Percentiles rank a stretch among this genome's conserved stretches.
Conservation (phyloP, 345 rosid species). For the Alliaria petiolata region DNA sequence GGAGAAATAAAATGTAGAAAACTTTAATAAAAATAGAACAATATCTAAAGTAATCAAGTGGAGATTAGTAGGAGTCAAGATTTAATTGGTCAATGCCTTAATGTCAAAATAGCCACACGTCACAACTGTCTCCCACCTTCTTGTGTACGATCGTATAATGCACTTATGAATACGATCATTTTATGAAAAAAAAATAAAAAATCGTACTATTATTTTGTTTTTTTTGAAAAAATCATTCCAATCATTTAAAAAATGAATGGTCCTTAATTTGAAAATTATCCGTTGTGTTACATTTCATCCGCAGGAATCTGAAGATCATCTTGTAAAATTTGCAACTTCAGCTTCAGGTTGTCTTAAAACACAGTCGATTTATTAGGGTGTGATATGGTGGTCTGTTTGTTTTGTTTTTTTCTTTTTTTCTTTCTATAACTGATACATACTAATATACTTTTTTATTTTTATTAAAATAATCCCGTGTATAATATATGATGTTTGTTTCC, state of each 20-base stretch:
- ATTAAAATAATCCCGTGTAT: too few species aligned
- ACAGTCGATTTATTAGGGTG: too few species aligned
- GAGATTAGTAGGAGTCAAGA: conserved; percentile 24
- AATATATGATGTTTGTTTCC: too few species aligned
- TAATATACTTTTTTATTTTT: too few species aligned
- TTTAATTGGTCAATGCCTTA: conserved; percentile 27
- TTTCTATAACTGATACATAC: too few species aligned
- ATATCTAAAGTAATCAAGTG: conserved; percentile 29
- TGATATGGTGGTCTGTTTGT: too few species aligned
- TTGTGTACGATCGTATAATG: conserved; percentile 18
- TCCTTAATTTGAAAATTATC: not conserved
- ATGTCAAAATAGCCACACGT: conserved; percentile 19
- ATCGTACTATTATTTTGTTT: not conserved
- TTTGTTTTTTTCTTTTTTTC: too few species aligned
- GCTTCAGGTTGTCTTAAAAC: not conserved
- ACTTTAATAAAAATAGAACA: not conserved
- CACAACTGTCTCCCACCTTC: conserved; percentile 46
- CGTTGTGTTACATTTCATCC: not conserved
- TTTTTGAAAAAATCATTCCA: not conserved
- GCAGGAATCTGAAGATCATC: not conserved
- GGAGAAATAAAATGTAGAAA: not conserved
- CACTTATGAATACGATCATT: conserved; percentile 5
- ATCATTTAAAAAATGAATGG: not conserved
- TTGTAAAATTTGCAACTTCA: not conserved
- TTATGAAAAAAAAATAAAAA: not conserved